Percentiles rank a stretch among this genome's conserved stretches.
phyloP scores from a whole-genome alignment of 805 yeast genomes.

The Brettanomyces sp. region DNA sequence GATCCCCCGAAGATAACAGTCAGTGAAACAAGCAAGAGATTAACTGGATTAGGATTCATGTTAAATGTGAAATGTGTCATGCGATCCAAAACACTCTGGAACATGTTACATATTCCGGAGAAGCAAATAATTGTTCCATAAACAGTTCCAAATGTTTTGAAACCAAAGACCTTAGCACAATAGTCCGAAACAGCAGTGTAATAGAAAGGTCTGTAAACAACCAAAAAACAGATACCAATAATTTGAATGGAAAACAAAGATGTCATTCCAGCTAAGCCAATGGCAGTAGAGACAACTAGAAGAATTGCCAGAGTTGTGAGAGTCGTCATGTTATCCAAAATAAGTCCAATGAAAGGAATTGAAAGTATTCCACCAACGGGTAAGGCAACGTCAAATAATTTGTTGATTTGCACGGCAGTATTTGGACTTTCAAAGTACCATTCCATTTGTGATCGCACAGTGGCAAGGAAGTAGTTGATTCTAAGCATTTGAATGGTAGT shows the following conservation, averaged over 20 bases:
- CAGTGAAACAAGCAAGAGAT: slow-evolving; percentile 40
- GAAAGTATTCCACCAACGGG: slow-evolving; percentile 85
- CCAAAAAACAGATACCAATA: slow-evolving; percentile 61
- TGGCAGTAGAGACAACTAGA: slow-evolving; percentile 41
- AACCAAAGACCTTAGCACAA: slow-evolving; percentile 89
- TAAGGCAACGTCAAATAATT: slow-evolving; percentile 74
- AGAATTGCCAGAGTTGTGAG: slow-evolving; percentile 46
- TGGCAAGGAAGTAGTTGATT: slow-evolving; percentile 88
- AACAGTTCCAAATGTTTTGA: slow-evolving; percentile 82
- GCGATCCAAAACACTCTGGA: slow-evolving; percentile 61
- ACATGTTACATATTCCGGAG: slow-evolving; percentile 71
- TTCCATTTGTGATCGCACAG: slow-evolving; percentile 73
- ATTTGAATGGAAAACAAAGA: slow-evolving; percentile 43
- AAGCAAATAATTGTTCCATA: slow-evolving; percentile 80
- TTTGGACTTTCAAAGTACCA: slow-evolving; percentile 48
- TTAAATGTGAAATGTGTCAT: slow-evolving; percentile 58
- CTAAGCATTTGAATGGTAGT: slow-evolving; percentile 86
- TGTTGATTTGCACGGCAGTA: slow-evolving; percentile 50
- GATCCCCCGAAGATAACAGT: slow-evolving; percentile 45
- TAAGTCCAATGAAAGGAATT: slow-evolving; percentile 76
- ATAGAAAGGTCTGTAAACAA: slow-evolving; percentile 81
- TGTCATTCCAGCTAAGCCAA: slow-evolving; percentile 67
- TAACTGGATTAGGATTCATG: slow-evolving; percentile 77
- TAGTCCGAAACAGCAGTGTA: slow-evolving; percentile 90
- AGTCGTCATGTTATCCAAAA: slow-evolving; percentile 68